phyloP scores from a whole-genome alignment of 2,329 filamentous ascomycete species.

The Monilinia fructigena region DNA sequence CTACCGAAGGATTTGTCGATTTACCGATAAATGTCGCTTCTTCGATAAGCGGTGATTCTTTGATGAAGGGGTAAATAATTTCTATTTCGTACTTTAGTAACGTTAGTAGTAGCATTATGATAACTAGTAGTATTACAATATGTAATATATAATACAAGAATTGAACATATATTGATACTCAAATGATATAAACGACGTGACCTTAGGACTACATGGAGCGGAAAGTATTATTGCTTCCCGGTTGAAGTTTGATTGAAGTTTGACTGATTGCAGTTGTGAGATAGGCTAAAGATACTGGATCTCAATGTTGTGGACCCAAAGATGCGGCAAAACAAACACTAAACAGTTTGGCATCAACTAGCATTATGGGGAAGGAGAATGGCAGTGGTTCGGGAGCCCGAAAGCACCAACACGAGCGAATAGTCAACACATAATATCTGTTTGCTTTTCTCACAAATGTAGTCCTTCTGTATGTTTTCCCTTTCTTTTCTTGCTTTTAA shows the following conservation, averaged over 20 bases:
- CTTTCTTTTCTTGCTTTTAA: not conserved
- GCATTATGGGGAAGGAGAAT: not conserved
- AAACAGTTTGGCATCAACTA: not conserved
- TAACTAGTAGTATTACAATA: not conserved
- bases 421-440: not conserved
- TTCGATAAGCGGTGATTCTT: not conserved
- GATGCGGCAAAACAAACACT: not conserved
- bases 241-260: not conserved
- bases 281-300: too few relatives aligned
- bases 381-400: not conserved
- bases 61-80: conserved; percentile 15
- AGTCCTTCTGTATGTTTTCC: not conserved
- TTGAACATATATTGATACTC: not conserved
- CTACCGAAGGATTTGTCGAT: too few relatives aligned
- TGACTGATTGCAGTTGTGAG: too few relatives aligned
- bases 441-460: not conserved
- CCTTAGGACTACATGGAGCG: too few relatives aligned
- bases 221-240: not conserved
- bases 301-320: too few relatives aligned
- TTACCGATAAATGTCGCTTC: not conserved
- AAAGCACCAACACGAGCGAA: not conserved
- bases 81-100: not conserved
- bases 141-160: too few relatives aligned
- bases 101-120: not conserved
- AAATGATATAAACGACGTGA: too few relatives aligned